Base-by-base conservation (phyloP, 108 stramenopile genomes). In the Cyclotella choctawhatcheeana region DNA sequence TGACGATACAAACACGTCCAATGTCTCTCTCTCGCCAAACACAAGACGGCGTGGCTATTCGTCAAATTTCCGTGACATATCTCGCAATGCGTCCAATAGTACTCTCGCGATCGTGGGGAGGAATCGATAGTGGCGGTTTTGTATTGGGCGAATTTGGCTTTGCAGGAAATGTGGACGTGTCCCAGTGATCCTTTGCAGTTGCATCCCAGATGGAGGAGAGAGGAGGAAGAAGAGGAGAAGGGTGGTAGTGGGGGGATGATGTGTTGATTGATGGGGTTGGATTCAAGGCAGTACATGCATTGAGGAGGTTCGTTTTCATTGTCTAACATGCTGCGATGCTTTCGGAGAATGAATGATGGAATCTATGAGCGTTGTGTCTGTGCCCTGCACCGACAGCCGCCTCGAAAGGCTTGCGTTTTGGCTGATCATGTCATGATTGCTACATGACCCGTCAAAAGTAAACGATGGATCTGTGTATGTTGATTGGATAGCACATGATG, bases 241-340 rank as follows among this genome's bases (percentile, higher is more conserved):
- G 21, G 54, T n/a, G 47, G 18, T 56, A 18, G 30, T 30, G 29
- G 27, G 31, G 27, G 30, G 20, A 22, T 10, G 20, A 32, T 29
- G 30, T 12, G 29, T 58, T 1, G 31, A 16, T 29, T 35, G 60
- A 1, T 22, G 35, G 35, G 16, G 21, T 61, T 6, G 7, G 14
- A 50, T 34, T 67, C 50, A 21, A 67, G 48, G 22, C 65, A 67
- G 64, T 64, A 64, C 64, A 64, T 64, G 64, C 64, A 64, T 31
- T n/a, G n/a, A n/a, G n/a, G n/a, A n/a, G n/a, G n/a, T n/a, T n/a
- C n/a, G n/a, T n/a, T n/a, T n/a, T n/a, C n/a, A n/a, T n/a, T n/a
- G n/a, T n/a, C n/a, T n/a, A n/a, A n/a, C n/a, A n/a, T n/a, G n/a
- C n/a, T n/a, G n/a, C n/a, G n/a, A n/a, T n/a, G n/a, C 10, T 22